Conservation (phyloP, 495 filamentous ascomycete genomes). For the Aspergillus sparsus region DNA sequence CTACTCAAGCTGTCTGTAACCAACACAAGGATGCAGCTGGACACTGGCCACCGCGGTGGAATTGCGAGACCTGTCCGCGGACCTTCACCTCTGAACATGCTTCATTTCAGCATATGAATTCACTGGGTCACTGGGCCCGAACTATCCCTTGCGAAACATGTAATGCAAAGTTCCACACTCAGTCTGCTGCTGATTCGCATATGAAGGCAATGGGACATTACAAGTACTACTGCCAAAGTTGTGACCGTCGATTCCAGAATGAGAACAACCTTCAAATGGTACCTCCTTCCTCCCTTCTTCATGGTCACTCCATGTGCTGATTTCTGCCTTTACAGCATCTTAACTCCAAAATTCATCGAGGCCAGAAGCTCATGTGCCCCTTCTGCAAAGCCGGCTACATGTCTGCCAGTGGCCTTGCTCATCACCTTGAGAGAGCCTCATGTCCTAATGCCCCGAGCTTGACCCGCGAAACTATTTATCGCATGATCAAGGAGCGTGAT, state of each 20-base stretch:
- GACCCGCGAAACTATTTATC: conserved; percentile 42
- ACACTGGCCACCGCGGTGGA: conserved; percentile 32
- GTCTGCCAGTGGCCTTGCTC: conserved; percentile 43
- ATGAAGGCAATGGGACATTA: conserved; percentile 39
- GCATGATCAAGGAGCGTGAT: conserved; percentile 35
- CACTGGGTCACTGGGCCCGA: conserved; percentile 32
- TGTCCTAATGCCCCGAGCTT: conserved; percentile 37
- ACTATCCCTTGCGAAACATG: conserved; percentile 41
- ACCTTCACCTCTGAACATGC: conserved; percentile 28
- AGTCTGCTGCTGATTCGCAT: conserved; percentile 35
- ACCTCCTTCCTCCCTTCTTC: not conserved
- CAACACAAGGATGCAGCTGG: conserved; percentile 32
- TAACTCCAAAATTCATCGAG: conserved; percentile 43
- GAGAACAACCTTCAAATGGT: conserved; percentile 44
- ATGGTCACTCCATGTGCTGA: conserved; percentile 7
- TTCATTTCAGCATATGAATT: conserved; percentile 42
- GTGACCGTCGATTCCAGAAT: conserved; percentile 38
- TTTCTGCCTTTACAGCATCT: conserved; percentile 36
- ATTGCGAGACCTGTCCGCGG: conserved; percentile 43
- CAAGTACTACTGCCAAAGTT: conserved; percentile 40
- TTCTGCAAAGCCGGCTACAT: conserved; percentile 45
- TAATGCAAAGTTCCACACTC: conserved; percentile 25
- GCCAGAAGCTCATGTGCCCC: conserved; percentile 36
- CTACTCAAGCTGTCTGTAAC: conserved; percentile 19
- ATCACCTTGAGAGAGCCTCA: conserved; percentile 49